phyloP scores from a whole-genome alignment of 78 protist species.

The Dictyostelium firmibasis region DNA sequence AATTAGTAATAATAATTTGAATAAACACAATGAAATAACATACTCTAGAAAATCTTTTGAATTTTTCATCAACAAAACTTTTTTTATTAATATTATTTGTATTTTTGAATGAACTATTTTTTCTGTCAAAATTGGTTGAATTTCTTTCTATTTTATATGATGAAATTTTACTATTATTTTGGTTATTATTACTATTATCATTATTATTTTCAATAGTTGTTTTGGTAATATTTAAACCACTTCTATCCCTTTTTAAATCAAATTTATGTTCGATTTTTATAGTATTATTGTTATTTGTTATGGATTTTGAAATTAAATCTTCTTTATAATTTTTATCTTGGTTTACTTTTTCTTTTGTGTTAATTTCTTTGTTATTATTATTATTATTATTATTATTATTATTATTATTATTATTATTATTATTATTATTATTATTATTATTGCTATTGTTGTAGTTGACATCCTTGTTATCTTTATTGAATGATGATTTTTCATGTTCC shows the following conservation, averaged over 20 bases:
- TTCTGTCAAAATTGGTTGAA: background rate
- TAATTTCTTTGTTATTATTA: background rate
- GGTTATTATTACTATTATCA: no score
- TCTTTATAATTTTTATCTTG: background rate
- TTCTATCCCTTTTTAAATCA: slow-evolving; percentile 2
- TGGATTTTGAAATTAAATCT: background rate
- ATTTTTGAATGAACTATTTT: background rate
- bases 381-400: no score
- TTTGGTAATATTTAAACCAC: background rate
- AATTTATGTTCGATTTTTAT: background rate
- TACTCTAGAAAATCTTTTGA: background rate
- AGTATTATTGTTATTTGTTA: background rate
- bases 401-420: no score
- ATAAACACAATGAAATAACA: background rate
- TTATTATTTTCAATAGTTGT: background rate
- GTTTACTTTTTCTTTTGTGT: background rate
- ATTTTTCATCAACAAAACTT: background rate
- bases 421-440: no score
- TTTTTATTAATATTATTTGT: no score
- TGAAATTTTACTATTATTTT: background rate
- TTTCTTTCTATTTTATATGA: background rate
- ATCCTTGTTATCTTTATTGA: no score
- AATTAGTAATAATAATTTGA: no score
- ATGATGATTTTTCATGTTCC: background rate
- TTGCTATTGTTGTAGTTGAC: no score